Evolutionary conservation across 2,329 filamentous ascomycete genomes (phyloP), one percentile per base, ranked within the genome.

Genomic region (Aspergillus alliaceus): DNA sequence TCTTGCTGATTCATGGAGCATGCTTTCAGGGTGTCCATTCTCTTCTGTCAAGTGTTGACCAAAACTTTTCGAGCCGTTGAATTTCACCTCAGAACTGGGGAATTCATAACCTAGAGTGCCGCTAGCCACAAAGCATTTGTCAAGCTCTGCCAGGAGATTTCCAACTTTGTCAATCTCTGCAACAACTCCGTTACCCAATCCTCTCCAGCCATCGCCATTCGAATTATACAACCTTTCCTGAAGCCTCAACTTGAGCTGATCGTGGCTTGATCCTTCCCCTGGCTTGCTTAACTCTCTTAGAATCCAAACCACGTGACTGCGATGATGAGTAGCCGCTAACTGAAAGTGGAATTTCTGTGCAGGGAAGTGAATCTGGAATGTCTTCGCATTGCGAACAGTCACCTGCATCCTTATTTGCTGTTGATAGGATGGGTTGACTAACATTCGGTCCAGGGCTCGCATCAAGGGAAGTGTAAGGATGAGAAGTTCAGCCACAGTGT

Each of bases 151-250:
- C 42, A 78, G 53, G 18, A 77, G 64, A 49, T 69, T 68, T 25
- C 66, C 68, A 18, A 75, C 63, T 51, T 69, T 69, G 29, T 69
- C 66, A 32, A 66, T 62, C 24, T 69, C 64, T 12, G 73, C 70
- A 31, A 76, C 66, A 31, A 68, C 73, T 15, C 75, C 75, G 57
- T 69, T 72, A 11, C 71, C 74, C 14, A 77, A 63, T 12, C 75
- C 75, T 46, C 66, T 70, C 75, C 75, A 78, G 5, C 75, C 74
- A 50, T 74, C 62, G 34, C 74, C 74, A 37, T 66, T 71, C 3
- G 70, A 68, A 32, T 66, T 66, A 58, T 74, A 77, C 39, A 78
- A 57, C 22, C 64, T 69, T 46, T 73, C 68, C 31, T 61, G 66
- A 24, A 77, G 56, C 12, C 57, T 64, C 22, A 49, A 56, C 51